A percentile compares a stretch with the other conserved stretches of the same genome.
phyloP scores from a whole-genome alignment of 495 filamentous ascomycete species.

The Lindgomyces ingoldianus region DNA sequence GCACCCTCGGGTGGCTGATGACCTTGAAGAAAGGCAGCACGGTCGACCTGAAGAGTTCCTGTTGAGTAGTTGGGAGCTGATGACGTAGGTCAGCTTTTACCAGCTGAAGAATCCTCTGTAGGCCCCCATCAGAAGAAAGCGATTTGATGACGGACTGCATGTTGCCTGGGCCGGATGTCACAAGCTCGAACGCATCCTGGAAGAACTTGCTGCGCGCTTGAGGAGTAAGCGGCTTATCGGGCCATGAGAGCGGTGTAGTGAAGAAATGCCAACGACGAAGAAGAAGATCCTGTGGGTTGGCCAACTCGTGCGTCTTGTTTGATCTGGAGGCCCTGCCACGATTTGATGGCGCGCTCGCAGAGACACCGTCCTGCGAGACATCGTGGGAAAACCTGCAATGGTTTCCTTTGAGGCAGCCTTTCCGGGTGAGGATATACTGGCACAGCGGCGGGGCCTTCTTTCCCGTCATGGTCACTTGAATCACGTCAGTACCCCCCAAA shows the following conservation, averaged over 20 bases:
- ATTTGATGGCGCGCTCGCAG: not conserved
- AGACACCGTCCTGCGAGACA: too few relatives aligned
- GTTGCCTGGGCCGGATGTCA: not conserved
- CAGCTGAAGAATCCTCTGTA: conserved; percentile 14
- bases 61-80: not conserved
- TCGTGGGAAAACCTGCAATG: not conserved
- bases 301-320: not conserved
- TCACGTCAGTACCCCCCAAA: too few relatives aligned
- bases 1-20: conserved; percentile 55
- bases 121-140: conserved; percentile 26
- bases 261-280: not conserved
- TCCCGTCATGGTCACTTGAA: not conserved
- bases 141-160: conserved; percentile 25
- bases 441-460: not conserved
- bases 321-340: not conserved
- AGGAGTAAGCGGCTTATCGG: not conserved
- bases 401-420: not conserved
- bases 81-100: conserved; percentile 14
- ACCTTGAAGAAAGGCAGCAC: conserved; percentile 60
- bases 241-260: not conserved
- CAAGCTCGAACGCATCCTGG: conserved; percentile 10
- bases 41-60: conserved; percentile 39
- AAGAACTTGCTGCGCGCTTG: conserved; percentile 10
- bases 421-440: not conserved
- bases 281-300: not conserved